Percentiles rank a stretch among this genome's conserved stretches.
Conservation (phyloP, 176 grass and related monocot species). For the Zoysia japonica region DNA sequence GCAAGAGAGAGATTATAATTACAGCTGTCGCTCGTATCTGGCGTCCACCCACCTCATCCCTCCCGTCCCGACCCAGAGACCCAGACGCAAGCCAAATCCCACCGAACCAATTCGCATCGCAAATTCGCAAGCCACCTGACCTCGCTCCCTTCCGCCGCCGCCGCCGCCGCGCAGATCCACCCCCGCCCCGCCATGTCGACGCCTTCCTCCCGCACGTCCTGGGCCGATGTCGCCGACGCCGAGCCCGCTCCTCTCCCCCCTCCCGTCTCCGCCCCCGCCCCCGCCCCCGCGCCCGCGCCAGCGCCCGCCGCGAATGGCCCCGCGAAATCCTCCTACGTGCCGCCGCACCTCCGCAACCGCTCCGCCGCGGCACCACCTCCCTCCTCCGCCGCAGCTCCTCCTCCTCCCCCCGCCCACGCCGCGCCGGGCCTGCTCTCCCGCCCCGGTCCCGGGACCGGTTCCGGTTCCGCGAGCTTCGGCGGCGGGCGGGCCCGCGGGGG, state of each 20-base stretch:
- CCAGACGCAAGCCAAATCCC: not conserved
- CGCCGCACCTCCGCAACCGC: constrained; percentile 82
- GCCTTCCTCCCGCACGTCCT: constrained; percentile 46
- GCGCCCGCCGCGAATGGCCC: constrained; percentile 36
- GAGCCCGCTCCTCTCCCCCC: constrained; percentile 23
- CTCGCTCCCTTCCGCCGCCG: not conserved
- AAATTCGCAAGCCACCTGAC: not conserved
- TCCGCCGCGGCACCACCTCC: not conserved
- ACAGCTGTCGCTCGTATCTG: not conserved
- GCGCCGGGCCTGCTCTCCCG: constrained; percentile 28
- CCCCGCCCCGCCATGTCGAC: constrained; percentile 30
- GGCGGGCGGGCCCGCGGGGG: constrained; percentile 21
- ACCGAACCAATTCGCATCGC: not conserved
- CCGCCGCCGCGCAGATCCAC: constrained; percentile 38
- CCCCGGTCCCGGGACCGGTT: not conserved
- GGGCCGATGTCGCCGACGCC: constrained; percentile 57
- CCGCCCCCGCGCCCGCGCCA: constrained; percentile 13
- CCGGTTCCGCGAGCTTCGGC: not conserved
- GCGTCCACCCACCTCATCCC: constrained; percentile 10
- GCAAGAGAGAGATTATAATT: not conserved
- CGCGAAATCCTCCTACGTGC: constrained; percentile 71
- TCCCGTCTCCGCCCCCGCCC: constrained; percentile 1
- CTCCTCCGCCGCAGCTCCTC: constrained; percentile 11
- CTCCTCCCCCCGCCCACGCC: constrained; percentile 23
- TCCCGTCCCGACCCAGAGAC: too few species aligned